phyloP scores from a whole-genome alignment of 2,329 filamentous ascomycete genomes.

The Pseudohalonectria lignicola region DNA sequence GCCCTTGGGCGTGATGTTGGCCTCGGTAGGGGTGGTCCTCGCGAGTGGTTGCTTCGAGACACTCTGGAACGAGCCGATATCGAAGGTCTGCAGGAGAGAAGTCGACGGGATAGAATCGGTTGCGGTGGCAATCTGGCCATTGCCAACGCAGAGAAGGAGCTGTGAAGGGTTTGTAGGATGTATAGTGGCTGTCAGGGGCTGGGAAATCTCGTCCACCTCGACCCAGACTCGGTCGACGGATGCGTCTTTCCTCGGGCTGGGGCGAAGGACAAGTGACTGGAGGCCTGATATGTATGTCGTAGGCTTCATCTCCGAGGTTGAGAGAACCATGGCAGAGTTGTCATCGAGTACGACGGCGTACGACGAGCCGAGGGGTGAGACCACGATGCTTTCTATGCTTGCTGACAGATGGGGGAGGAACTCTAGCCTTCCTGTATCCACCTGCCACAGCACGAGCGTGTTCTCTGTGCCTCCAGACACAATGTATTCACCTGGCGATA shows the following conservation, averaged over 20 bases:
- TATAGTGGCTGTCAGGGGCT: conserved; percentile 48
- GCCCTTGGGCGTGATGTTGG: conserved; percentile 64
- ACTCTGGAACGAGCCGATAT: conserved; percentile 68
- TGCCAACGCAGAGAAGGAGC: conserved; percentile 58
- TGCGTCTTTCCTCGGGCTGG: conserved; percentile 37
- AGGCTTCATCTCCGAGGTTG: conserved; percentile 79
- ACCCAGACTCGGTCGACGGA: conserved; percentile 41
- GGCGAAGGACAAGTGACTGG: conserved; percentile 49
- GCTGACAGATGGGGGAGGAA: conserved; percentile 85
- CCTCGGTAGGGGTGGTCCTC: conserved; percentile 74
- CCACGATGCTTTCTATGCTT: conserved; percentile 70
- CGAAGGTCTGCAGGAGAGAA: conserved; percentile 70
- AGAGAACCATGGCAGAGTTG: conserved; percentile 84
- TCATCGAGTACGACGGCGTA: conserved; percentile 83
- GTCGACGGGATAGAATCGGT: conserved; percentile 36
- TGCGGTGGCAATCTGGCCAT: conserved; percentile 44
- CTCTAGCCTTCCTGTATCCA: conserved; percentile 74
- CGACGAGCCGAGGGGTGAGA: conserved; percentile 68
- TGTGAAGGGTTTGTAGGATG: conserved; percentile 52
- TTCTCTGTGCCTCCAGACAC: conserved; percentile 89
- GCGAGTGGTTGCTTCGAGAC: conserved; percentile 81
- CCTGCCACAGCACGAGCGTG: conserved; percentile 83
- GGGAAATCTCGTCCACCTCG: conserved; percentile 27
- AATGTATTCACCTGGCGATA: conserved; percentile 86
- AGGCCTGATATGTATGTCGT: conserved; percentile 77